Base-by-base conservation (phyloP, 2,329 filamentous ascomycete genomes). In the Thyridium curvatum region DNA sequence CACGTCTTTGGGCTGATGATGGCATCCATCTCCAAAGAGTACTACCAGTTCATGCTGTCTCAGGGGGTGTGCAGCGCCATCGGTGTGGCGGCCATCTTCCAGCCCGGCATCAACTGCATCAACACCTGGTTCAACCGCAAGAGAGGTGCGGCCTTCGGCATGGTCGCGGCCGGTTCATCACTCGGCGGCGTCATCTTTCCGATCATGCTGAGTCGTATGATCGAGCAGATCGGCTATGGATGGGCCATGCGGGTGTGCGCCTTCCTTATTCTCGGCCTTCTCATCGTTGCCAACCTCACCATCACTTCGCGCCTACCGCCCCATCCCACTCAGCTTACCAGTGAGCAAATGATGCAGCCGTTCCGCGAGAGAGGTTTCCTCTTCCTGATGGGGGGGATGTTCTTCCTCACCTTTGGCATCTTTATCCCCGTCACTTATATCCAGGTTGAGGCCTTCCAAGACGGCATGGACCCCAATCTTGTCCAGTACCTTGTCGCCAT, bases 1-100 rank as follows among this genome's bases (percentile, higher is more conserved):
- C 68, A 75, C 46, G 65, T 79, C 16, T 69, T 79, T 32, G 68
- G 71, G 8, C 52, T 79, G 13, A 79, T 81, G 72, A 77, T 79
- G 72, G 65, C 71, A 1, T 69, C 64, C 31, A 53, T 79, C 30
- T 54, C 51, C 7, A 43, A 34, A 18, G 13, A 45, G 38, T 59
- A 58, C 43, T 58, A 55, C 41, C 55, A 59, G 42, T 46, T 59
- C 30, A 34, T 58, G 35, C 48, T 60, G 9, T 41, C 44, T 1
- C 48, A 52, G 41, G 47, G 45, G 28, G 45, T 52, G 1, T 48
- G 46, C 42, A 48, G 43, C 38, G 43, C 45, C 41, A 44, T 49
- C 9, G 47, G 47, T 18, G 43, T 46, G 16, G 18, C 43, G 1
- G 44, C 41, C 39, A 40, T 51, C 38, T 51, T 46, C 41, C 42